A percentile compares a stretch with the other conserved stretches of the same genome.
Evolutionary conservation across 1,284 basidiomycete species (phyloP).

Genomic region (Fomitopsis betulina): DNA sequence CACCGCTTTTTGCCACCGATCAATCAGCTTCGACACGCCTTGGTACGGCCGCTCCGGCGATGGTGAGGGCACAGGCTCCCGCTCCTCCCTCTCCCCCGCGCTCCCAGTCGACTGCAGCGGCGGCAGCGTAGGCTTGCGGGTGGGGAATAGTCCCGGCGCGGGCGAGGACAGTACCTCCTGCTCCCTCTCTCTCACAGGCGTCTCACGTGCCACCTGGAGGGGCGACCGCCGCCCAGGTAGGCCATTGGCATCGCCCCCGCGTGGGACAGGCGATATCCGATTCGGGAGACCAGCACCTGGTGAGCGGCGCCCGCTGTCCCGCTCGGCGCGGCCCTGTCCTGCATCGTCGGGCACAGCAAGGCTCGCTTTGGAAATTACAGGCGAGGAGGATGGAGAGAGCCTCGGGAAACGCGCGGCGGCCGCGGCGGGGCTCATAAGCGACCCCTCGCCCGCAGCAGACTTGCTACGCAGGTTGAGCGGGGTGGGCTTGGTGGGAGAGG

Average conservation of each 20-base stretch:
- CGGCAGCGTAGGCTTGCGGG: slow-evolving; percentile 4
- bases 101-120: neutral
- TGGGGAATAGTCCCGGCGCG: slow-evolving; percentile 6
- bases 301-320: slow-evolving; percentile 21
- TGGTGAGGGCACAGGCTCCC: slow-evolving; percentile 36
- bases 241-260: slow-evolving; percentile 11
- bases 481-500: slow-evolving; percentile 32
- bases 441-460: slow-evolving; percentile 7
- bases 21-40: slow-evolving; percentile 77
- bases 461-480: slow-evolving; percentile 20
- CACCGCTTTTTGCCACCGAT: slow-evolving; percentile 79
- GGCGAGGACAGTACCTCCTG: neutral
- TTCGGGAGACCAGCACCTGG: slow-evolving; percentile 16
- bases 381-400: slow-evolving; percentile 26
- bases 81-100: slow-evolving; percentile 2
- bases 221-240: slow-evolving; percentile 23
- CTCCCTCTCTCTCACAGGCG: slow-evolving; percentile 3
- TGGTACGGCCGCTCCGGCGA: slow-evolving; percentile 74
- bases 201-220: slow-evolving; percentile 11
- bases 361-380: slow-evolving; percentile 19
- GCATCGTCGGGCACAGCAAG: slow-evolving; percentile 23
- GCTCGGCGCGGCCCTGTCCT: slow-evolving; percentile 12
- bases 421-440: slow-evolving; percentile 20
- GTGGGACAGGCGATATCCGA: slow-evolving; percentile 22
- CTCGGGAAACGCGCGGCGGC: slow-evolving; percentile 29